Conservation (phyloP, 2,329 filamentous ascomycete species). For the Fusarium anthophilum region DNA sequence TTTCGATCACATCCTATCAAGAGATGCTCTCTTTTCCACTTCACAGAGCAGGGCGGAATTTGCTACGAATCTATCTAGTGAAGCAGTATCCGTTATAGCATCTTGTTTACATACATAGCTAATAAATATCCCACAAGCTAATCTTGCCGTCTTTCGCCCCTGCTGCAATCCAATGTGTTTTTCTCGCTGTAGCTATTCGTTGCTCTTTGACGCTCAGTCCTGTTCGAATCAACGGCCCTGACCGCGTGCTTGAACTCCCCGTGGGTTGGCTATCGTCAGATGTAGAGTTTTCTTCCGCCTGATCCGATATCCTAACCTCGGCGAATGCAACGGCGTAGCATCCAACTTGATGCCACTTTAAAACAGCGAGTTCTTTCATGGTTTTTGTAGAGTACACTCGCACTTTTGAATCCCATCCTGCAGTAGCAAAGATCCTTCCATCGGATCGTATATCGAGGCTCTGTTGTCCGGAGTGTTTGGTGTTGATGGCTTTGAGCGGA, state of each 20-base stretch:
- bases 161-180: constrained; percentile 87
- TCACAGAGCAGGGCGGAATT: background rate
- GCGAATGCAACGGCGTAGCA: constrained; percentile 85
- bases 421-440: constrained; percentile 84
- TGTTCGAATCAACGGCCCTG: background rate
- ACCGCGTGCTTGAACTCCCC: background rate
- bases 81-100: background rate
- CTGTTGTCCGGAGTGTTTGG: constrained; percentile 92
- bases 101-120: constrained; percentile 27
- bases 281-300: background rate
- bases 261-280: background rate
- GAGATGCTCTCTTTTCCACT: background rate
- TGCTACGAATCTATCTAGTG: background rate
- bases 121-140: constrained; percentile 95
- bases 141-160: constrained; percentile 96
- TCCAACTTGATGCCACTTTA: constrained; percentile 94
- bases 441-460: constrained; percentile 80
- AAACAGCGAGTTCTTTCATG: constrained; percentile 86
- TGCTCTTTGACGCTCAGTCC: constrained; percentile 65
- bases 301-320: constrained; percentile 43
- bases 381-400: constrained; percentile 84
- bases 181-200: constrained; percentile 70
- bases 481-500: constrained; percentile 72
- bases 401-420: constrained; percentile 87
- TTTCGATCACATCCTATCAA: background rate